Base-by-base conservation (phyloP, 2,329 filamentous ascomycete genomes). In the Anthostomella pinea region DNA sequence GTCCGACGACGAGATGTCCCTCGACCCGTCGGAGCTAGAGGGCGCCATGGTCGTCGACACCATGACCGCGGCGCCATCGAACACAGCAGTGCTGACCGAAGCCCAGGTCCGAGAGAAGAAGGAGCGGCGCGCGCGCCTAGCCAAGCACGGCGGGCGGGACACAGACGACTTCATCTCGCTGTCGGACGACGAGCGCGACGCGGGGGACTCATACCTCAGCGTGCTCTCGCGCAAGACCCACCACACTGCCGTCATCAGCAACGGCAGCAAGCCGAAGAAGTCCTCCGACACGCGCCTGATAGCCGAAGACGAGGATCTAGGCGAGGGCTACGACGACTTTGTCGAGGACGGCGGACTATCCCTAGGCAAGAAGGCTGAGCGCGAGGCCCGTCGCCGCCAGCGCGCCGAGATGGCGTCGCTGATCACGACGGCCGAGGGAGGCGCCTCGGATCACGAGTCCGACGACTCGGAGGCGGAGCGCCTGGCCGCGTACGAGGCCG, bases 301-400 rank as follows among this genome's bases (percentile, higher is more conserved):
- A 5, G 77, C 75, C 26, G 89, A 96, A 21, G 91, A 97, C 52
- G 91, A 97, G 58, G 88, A 97, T 54, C 75, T 96, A 0, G 87
- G 86, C 23, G 93, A 97, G 65, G 90, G 89, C 0, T 97, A 95
- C 51, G 91, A 97, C 42, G 84, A 91, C 36, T 95, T 87, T 52
- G 87, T 93, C 7, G 86, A 93, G 25, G 87, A 95, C 56, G 88
- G 86, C 7, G 79, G 79, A 6, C 77, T 96, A 8, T 78, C 86
- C 1, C 70, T 96, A 0, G 87, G 89, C 21, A 80, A 75, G 44
- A 86, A 85, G 43, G 88, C 88, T 0, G 87, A 93, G 62, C 79
- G 77, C 14, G 86, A 88, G 49, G 83, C 78, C 1, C 69, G 76
- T 31, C 73, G 71, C 35, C 75, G 74, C 28, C 78, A 86, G 19